These are phyloP conservation scores for Russula abietina DNA, from an alignment of 768 basidiomycete genomes.

Conservation along the genomic window DNA sequence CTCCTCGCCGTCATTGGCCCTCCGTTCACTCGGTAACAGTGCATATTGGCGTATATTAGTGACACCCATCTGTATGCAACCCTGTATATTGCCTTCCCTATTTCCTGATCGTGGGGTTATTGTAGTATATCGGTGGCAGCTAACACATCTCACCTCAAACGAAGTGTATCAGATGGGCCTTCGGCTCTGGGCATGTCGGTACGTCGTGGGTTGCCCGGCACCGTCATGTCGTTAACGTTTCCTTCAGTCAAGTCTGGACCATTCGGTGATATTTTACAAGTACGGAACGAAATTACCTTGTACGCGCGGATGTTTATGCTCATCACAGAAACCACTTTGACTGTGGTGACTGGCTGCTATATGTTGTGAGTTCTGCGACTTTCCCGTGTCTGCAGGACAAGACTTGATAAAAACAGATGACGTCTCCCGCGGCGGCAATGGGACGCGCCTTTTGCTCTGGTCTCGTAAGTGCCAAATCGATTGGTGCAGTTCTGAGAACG, in stretches of 20 bases:
- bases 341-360: constrained; percentile 76
- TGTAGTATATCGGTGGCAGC: constrained; percentile 52
- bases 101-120: constrained; percentile 12
- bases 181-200: constrained; percentile 60
- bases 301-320: not conserved
- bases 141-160: constrained; percentile 49
- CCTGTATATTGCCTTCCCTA: not conserved
- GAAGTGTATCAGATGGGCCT: constrained; percentile 30
- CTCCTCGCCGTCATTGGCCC: not conserved
- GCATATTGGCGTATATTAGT: constrained; percentile 73
- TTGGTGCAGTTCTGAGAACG: not conserved
- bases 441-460: constrained; percentile 17
- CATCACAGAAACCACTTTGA: constrained; percentile 58
- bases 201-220: constrained; percentile 27
- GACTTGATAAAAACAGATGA: not conserved
- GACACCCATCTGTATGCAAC: constrained; percentile 62
- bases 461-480: constrained; percentile 8
- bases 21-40: constrained; percentile 36
- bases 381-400: not conserved
- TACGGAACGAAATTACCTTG: constrained; percentile 31
- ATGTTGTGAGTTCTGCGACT: constrained; percentile 47
- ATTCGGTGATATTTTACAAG: constrained; percentile 77
- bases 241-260: constrained; percentile 64
- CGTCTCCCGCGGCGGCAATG: constrained; percentile 7
- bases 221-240: constrained; percentile 4